Conservation (phyloP, 331 rosid genomes). For the Prunus yedoensis region DNA sequence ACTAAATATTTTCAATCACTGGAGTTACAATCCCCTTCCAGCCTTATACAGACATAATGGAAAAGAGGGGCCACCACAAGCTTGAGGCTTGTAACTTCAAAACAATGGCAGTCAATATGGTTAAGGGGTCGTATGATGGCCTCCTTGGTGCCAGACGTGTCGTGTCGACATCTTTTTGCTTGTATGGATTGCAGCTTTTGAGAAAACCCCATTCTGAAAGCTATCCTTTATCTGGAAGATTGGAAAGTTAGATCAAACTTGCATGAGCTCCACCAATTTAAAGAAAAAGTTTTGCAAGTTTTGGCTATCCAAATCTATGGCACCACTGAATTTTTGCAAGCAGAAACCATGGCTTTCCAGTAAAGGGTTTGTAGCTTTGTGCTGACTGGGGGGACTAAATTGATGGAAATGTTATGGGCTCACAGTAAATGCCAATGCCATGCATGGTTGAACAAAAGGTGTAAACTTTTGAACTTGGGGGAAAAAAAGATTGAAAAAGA, state of each 20-base stretch:
- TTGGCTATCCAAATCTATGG: slow-evolving; percentile 12
- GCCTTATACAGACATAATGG: no score
- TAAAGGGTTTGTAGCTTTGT: slow-evolving; percentile 6
- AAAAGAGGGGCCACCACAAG: not conserved
- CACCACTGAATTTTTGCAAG: not conserved
- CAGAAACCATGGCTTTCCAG: not conserved
- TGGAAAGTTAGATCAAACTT: slow-evolving; percentile 3
- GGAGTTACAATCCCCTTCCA: no score
- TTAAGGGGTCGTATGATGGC: not conserved
- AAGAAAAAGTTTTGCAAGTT: not conserved
- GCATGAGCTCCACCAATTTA: slow-evolving; percentile 7
- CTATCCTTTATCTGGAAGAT: not conserved
- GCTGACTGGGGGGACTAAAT: not conserved
- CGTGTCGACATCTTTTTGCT: slow-evolving; percentile 9
- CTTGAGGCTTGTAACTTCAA: slow-evolving; percentile 2
- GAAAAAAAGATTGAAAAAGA: not conserved
- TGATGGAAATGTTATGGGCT: not conserved
- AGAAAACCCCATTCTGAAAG: not conserved
- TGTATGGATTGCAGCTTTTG: slow-evolving; percentile 19
- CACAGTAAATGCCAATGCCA: not conserved
- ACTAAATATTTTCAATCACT: no score
- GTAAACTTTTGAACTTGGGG: not conserved
- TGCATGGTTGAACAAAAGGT: not conserved
- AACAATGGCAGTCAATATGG: slow-evolving; percentile 11
- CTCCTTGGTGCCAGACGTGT: not conserved